These are phyloP conservation scores for Magnaporthiopsis rhizophila DNA, from an alignment of 2,329 filamentous ascomycete species.

Conservation along the genomic window DNA sequence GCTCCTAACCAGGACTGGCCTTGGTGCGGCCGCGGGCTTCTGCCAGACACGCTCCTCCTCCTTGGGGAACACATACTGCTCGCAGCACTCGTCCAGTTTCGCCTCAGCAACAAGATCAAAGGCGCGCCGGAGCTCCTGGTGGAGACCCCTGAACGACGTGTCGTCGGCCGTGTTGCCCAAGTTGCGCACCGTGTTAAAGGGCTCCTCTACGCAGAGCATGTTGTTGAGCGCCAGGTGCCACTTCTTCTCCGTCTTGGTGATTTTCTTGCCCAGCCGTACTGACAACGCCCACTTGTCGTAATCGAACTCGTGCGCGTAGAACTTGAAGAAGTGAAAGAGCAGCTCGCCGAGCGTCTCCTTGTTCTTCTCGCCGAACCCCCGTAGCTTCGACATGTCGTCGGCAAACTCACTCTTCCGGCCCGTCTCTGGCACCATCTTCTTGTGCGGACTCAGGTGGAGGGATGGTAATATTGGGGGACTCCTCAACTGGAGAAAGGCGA, in stretches of 20 bases:
- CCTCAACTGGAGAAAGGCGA: slow-evolving; percentile 88
- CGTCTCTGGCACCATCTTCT: slow-evolving; percentile 52
- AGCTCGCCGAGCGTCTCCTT: slow-evolving; percentile 75
- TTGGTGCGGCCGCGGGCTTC: slow-evolving; percentile 44
- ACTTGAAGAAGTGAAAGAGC: slow-evolving; percentile 92
- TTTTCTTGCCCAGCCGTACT: slow-evolving; percentile 68
- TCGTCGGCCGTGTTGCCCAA: slow-evolving; percentile 95
- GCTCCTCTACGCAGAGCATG: slow-evolving; percentile 88
- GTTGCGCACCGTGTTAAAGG: slow-evolving; percentile 84
- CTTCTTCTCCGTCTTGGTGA: slow-evolving; percentile 77
- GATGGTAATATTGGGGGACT: slow-evolving; percentile 77
- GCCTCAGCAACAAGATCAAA: slow-evolving; percentile 74
- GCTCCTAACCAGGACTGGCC: slow-evolving; percentile 51
- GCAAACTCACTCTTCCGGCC: slow-evolving; percentile 72
- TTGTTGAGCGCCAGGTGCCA: slow-evolving; percentile 80
- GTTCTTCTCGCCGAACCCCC: slow-evolving; percentile 69
- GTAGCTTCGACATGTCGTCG: slow-evolving; percentile 70
- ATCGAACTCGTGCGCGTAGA: slow-evolving; percentile 89
- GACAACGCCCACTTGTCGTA: slow-evolving; percentile 81
- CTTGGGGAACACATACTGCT: slow-evolving; percentile 80
- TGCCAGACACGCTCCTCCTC: slow-evolving; percentile 62
- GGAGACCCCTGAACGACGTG: slow-evolving; percentile 84
- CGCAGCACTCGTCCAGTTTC: slow-evolving; percentile 76
- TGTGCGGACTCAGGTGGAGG: slow-evolving; percentile 65
- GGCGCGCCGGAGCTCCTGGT: slow-evolving; percentile 80